Percentiles rank a stretch among this genome's conserved stretches.
Conservation (phyloP, 345 rosid genomes). For the Populus tremula region DNA sequence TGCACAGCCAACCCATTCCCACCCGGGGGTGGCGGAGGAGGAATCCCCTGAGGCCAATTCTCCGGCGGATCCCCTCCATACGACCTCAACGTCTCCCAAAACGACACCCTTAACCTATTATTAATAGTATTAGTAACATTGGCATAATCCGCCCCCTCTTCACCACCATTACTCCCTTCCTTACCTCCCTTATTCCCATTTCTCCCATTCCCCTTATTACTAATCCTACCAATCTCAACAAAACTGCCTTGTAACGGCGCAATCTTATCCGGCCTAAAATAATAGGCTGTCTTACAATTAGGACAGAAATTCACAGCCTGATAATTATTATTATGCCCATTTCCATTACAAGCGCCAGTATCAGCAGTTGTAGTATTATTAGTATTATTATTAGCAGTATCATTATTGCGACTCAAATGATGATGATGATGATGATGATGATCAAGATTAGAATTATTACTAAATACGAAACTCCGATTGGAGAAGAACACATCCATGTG, state of each 20-base stretch:
- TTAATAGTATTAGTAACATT: conserved; percentile 8
- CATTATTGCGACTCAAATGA: not conserved
- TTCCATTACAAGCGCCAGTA: not conserved
- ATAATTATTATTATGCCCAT: conserved; percentile 14
- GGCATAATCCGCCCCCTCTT: conserved; percentile 18
- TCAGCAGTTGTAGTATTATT: not conserved
- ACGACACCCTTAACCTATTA: conserved; percentile 50
- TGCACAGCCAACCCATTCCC: conserved; percentile 59
- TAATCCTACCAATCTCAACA: conserved; percentile 61
- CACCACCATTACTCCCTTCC: conserved; percentile 17
- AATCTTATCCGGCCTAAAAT: conserved; percentile 57
- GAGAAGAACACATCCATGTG: conserved; percentile 83
- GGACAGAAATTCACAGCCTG: conserved; percentile 84
- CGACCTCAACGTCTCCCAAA: conserved; percentile 72
- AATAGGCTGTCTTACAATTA: conserved; percentile 81
- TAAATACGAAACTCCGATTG: conserved; percentile 37
- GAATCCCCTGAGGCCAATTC: conserved; percentile 46
- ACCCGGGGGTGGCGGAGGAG: conserved; percentile 22
- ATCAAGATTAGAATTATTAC: conserved; percentile 12
- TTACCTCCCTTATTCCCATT: not conserved
- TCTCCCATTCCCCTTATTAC: not conserved
- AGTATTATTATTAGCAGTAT: not conserved
- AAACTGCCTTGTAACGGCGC: conserved; percentile 90
- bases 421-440: not conserved
- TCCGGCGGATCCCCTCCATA: conserved; percentile 69